Conservation (phyloP, 306 rosid genomes). For the Casuarina glauca region DNA sequence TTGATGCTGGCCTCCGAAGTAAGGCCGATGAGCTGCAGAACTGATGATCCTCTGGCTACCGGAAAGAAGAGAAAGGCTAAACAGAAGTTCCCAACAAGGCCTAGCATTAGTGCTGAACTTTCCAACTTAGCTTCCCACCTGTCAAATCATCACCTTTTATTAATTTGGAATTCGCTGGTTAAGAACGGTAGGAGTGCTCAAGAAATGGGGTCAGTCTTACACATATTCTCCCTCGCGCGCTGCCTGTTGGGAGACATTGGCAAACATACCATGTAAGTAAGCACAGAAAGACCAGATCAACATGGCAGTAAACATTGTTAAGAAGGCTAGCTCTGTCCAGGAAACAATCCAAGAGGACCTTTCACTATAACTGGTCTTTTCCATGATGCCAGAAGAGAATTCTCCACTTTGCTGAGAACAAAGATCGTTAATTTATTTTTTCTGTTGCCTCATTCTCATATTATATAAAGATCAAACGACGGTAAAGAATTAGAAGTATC, state of each 20-base stretch:
- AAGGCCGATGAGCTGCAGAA: conserved; percentile 43
- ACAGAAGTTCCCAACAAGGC: conserved; percentile 51
- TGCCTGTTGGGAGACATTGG: conserved; percentile 22
- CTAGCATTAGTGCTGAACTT: conserved; percentile 40
- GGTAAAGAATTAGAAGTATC: not conserved
- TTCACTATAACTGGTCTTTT: conserved; percentile 42
- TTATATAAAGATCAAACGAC: not conserved
- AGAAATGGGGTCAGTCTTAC: conserved; percentile 30
- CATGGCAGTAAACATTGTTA: conserved; percentile 44
- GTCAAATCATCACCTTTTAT: conserved; percentile 12
- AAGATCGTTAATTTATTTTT: conserved; percentile 15
- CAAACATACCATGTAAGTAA: conserved; percentile 47
- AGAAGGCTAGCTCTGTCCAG: conserved; percentile 40
- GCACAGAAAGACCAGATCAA: conserved; percentile 53
- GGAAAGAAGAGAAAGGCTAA: conserved; percentile 58
- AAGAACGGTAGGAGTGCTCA: not conserved
- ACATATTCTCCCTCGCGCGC: conserved; percentile 28
- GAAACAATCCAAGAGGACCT: conserved; percentile 60
- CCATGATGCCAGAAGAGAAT: conserved; percentile 35
- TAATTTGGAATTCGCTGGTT: not conserved
- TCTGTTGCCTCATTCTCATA: too few relatives aligned
- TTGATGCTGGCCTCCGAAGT: conserved; percentile 60
- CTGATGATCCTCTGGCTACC: conserved; percentile 52
- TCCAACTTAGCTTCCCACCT: conserved; percentile 61
- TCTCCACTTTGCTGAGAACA: conserved; percentile 27